Evolutionary conservation across 768 basidiomycete species (phyloP).

Genomic region (Termitomyces sp.): DNA sequence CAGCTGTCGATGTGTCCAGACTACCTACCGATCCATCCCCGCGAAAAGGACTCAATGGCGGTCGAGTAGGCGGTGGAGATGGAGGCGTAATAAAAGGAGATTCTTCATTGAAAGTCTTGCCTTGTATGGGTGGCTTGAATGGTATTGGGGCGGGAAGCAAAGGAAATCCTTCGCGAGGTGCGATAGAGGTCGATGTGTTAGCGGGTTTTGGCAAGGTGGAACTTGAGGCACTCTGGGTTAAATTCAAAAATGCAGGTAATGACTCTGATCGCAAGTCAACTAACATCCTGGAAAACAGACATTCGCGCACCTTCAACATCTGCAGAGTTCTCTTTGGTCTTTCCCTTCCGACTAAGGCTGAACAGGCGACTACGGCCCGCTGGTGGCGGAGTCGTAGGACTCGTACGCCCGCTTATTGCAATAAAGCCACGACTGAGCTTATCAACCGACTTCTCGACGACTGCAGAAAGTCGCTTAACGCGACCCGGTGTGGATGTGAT

Average conservation of each 20-base stretch:
- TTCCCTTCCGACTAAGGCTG: constrained; percentile 50
- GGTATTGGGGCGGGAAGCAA: constrained; percentile 17
- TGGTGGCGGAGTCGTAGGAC: constrained; percentile 25
- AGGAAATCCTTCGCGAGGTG: constrained; percentile 45
- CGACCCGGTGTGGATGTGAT: constrained; percentile 34
- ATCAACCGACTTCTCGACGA: constrained; percentile 47
- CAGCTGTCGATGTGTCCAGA: constrained; percentile 6
- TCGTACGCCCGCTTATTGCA: constrained; percentile 27
- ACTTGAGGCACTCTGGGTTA: constrained; percentile 28
- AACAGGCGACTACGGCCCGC: constrained; percentile 46
- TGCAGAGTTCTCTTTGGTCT: constrained; percentile 36
- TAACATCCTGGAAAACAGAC: not conserved
- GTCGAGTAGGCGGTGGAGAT: constrained; percentile 52
- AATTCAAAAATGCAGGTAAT: constrained; percentile 21
- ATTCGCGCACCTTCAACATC: constrained; percentile 25
- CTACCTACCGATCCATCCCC: constrained; percentile 62
- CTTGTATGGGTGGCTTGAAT: not conserved
- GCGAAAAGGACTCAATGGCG: constrained; percentile 27
- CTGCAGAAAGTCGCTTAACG: constrained; percentile 46
- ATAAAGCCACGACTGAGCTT: constrained; percentile 59
- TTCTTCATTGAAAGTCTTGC: constrained; percentile 25
- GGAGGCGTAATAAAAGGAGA: constrained; percentile 67
- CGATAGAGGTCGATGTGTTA: constrained; percentile 10
- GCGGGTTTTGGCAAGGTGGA: constrained; percentile 22
- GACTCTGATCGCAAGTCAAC: constrained; percentile 15